phyloP scores from a whole-genome alignment of 108 stramenopile species.

The Discostella pseudostelligera region DNA sequence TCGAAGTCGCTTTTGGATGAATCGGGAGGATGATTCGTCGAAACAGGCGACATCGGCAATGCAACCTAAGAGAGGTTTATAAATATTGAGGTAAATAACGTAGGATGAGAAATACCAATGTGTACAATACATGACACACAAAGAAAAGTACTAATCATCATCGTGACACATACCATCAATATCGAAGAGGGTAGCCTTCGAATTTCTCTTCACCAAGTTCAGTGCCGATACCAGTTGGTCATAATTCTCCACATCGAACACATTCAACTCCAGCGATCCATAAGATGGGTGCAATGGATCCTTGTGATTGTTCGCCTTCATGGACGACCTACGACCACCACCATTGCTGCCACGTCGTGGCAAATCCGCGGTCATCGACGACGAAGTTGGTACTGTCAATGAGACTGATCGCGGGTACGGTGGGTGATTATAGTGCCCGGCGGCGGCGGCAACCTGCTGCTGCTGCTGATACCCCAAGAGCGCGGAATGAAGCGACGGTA shows the following conservation, averaged over 20 bases:
- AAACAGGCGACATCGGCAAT: slow-evolving; percentile 23
- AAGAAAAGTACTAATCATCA: not conserved
- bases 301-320: slow-evolving; percentile 1
- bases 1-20: slow-evolving; percentile 91
- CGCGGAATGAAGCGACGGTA: no score
- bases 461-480: no score
- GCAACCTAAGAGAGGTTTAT: slow-evolving; percentile 7
- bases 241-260: slow-evolving; percentile 3
- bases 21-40: slow-evolving; percentile 65
- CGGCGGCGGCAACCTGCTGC: no score
- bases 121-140: not conserved
- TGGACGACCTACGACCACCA: not conserved
- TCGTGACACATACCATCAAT: slow-evolving; percentile 23
- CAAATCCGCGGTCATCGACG: not conserved
- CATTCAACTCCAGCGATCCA: not conserved
- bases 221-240: slow-evolving; percentile 6
- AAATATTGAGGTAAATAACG: not conserved
- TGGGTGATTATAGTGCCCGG: no score
- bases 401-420: no score
- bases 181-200: slow-evolving; percentile 19
- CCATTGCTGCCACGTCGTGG: slow-evolving; percentile 5
- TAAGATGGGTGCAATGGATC: not conserved
- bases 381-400: no score
- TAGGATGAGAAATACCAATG: not conserved
- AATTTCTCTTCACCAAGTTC: slow-evolving; percentile 17